Conservation (phyloP, 1,139 yeast genomes). For the Geotrichum europaeum region DNA sequence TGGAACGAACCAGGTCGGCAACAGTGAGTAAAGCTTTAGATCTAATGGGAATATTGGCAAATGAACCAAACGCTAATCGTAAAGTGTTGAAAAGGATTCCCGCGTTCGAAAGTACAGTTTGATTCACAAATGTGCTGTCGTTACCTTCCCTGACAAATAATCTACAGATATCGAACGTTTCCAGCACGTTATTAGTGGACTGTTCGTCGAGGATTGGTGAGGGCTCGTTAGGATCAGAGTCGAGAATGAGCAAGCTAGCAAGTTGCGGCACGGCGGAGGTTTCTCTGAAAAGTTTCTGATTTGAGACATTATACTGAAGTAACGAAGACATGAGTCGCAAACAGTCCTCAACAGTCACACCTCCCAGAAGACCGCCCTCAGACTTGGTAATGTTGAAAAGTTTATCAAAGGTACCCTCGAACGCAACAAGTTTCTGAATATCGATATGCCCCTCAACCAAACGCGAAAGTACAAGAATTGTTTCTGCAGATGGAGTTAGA, state of each 20-base stretch:
- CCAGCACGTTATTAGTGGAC: conserved; percentile 56
- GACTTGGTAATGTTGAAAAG: conserved; percentile 69
- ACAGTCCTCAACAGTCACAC: conserved; percentile 88
- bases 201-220: conserved; percentile 49
- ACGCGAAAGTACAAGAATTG: conserved; percentile 75
- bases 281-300: conserved; percentile 83
- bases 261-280: conserved; percentile 69
- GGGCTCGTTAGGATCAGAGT: conserved; percentile 31
- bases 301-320: conserved; percentile 76
- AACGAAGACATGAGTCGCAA: conserved; percentile 67
- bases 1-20: conserved; percentile 67
- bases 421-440: conserved; percentile 88
- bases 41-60: conserved; percentile 58
- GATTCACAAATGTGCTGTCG: conserved; percentile 58
- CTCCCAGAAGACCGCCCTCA: conserved; percentile 89
- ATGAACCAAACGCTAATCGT: conserved; percentile 57
- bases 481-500: conserved; percentile 34
- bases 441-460: conserved; percentile 77
- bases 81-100: conserved; percentile 63
- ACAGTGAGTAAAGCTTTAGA: conserved; percentile 64
- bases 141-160: conserved; percentile 71
- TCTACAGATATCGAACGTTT: conserved; percentile 66
- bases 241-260: conserved; percentile 45
- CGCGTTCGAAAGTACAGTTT: conserved; percentile 51
- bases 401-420: conserved; percentile 85